These are phyloP conservation scores for Suhomyces kunorum DNA, from an alignment of 1,139 yeast species.

Conservation along the genomic window DNA sequence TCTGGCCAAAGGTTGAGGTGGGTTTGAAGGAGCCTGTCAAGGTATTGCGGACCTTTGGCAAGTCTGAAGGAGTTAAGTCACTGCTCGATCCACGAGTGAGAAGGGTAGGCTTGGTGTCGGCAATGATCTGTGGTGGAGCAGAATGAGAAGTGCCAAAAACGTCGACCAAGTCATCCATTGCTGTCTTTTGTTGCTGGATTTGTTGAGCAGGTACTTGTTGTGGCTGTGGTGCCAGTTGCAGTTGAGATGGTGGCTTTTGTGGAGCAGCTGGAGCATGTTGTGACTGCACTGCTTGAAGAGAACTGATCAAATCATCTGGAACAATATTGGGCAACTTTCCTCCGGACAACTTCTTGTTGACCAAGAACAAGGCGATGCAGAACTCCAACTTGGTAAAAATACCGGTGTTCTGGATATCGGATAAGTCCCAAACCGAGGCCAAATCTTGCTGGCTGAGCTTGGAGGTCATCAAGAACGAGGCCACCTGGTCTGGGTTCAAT, in stretches of 20 bases:
- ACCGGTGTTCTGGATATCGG: conserved; percentile 89
- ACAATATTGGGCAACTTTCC: conserved; percentile 70
- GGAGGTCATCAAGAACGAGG: conserved; percentile 85
- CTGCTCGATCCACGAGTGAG: conserved; percentile 35
- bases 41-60: conserved; percentile 42
- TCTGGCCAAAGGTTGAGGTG: conserved; percentile 70
- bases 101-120: conserved; percentile 21
- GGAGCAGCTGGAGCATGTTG: conserved; percentile 20
- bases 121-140: conserved; percentile 25
- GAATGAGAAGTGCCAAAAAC: conserved; percentile 45
- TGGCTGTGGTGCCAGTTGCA: conserved; percentile 15
- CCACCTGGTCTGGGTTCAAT: conserved; percentile 78
- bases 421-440: conserved; percentile 92
- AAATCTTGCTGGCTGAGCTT: conserved; percentile 80
- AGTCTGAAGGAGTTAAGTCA: conserved; percentile 39
- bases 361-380: conserved; percentile 90
- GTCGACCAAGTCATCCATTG: conserved; percentile 68
- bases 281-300: conserved; percentile 22
- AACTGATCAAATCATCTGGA: conserved; percentile 53
- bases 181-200: conserved; percentile 43
- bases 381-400: conserved; percentile 79
- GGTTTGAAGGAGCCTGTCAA: conserved; percentile 52
- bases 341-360: conserved; percentile 81
- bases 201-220: conserved; percentile 19
- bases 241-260: conserved; percentile 5